Evolutionary conservation across 163 green algal genomes (phyloP).

Genomic region (Chloroidium sp.): DNA sequence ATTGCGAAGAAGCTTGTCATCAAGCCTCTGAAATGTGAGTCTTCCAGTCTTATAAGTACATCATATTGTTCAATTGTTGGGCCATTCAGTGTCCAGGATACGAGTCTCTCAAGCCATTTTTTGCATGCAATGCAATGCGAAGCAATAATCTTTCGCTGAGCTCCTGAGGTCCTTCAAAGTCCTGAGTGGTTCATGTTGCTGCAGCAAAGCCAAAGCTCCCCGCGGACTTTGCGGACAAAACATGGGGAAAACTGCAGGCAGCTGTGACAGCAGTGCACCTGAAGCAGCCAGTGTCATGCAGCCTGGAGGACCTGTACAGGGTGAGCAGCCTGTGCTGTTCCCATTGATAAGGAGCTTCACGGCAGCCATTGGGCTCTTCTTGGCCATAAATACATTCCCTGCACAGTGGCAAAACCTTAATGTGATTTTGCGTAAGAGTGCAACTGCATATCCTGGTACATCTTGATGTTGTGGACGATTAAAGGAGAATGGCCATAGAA

Average conservation of each 20-base stretch:
- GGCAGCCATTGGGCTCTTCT: background rate
- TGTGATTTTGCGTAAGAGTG: no score
- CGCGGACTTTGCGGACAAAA: constrained; percentile 74
- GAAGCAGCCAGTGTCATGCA: constrained; percentile 60
- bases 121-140: background rate
- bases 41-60: no score
- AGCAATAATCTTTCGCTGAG: background rate
- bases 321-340: constrained; percentile 25
- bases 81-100: background rate
- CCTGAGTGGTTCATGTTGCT: background rate
- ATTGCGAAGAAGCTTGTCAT: constrained; percentile 58
- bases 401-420: background rate
- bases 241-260: constrained; percentile 72
- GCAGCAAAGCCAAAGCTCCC: constrained; percentile 76
- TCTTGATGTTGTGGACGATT: no score
- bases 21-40: constrained; percentile 66
- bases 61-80: background rate
- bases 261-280: constrained; percentile 84
- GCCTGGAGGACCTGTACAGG: constrained; percentile 90
- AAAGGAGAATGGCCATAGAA: no score
- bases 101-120: background rate
- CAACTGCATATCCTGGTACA: no score
- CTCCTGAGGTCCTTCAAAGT: background rate
- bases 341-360: background rate
- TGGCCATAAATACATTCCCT: background rate